These are phyloP conservation scores for Alisma plantagoaquatica DNA, from an alignment of 106 monocot genomes.

Conservation along the genomic window DNA sequence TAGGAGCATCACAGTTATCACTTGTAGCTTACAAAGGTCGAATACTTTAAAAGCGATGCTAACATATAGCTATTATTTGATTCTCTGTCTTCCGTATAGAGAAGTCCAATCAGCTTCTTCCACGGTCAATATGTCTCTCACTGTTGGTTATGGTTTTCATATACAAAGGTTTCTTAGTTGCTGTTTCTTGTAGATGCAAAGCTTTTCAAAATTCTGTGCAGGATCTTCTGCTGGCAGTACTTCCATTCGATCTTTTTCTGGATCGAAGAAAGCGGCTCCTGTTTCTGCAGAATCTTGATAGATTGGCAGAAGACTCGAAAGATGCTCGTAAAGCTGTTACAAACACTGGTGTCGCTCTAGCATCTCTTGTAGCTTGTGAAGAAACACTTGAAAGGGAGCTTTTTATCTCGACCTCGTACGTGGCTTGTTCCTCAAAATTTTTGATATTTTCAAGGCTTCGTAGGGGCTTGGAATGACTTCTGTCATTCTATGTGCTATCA, in stretches of 20 bases:
- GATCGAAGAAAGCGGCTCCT: conserved; percentile 65
- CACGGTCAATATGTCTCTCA: too few relatives aligned
- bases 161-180: too few relatives aligned
- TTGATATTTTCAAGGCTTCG: too few relatives aligned
- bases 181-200: too few relatives aligned
- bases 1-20: too few relatives aligned
- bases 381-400: conserved; percentile 81
- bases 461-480: background rate
- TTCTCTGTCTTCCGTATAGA: too few relatives aligned
- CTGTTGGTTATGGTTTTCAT: too few relatives aligned
- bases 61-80: too few relatives aligned
- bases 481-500: background rate
- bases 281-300: conserved; percentile 45
- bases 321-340: conserved; percentile 40
- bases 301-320: conserved; percentile 18
- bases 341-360: conserved; percentile 74
- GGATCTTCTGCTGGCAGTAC: conserved; percentile 80
- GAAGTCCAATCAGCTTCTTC: too few relatives aligned
- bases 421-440: background rate
- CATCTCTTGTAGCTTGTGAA: conserved; percentile 76
- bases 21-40: too few relatives aligned
- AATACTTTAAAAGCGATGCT: too few relatives aligned
- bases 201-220: conserved; percentile 41
- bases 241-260: conserved; percentile 90
- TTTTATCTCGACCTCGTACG: conserved; percentile 91